phyloP scores from a whole-genome alignment of 768 basidiomycete genomes.

The Suillus weaverae region DNA sequence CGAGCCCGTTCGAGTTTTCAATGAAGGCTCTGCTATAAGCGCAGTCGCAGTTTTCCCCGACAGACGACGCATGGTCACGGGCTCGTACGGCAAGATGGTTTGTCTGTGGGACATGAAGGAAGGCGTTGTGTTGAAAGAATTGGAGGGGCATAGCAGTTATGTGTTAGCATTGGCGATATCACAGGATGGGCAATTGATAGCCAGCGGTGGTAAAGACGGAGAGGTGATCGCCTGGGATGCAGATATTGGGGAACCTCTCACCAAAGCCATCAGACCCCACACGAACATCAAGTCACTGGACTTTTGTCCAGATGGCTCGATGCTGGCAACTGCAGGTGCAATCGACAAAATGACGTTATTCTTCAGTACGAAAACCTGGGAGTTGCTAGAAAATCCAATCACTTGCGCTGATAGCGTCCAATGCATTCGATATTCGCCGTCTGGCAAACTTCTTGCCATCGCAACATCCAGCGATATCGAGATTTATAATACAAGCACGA shows the following conservation, averaged over 20 bases:
- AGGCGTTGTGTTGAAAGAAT: not conserved
- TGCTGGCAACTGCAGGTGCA: not conserved
- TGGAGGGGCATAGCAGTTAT: not conserved
- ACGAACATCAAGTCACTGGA: not conserved
- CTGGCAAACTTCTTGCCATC: not conserved
- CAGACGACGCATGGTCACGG: not conserved
- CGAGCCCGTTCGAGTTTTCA: not conserved
- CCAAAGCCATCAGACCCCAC: not conserved
- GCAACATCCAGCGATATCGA: not conserved
- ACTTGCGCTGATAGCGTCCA: fast-evolving
- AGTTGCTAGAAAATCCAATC: not conserved
- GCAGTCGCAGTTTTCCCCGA: not conserved
- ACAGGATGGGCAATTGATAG: not conserved
- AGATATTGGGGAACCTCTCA: not conserved
- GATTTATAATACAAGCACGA: not conserved
- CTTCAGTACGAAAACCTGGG: not conserved
- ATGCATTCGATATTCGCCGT: not conserved
- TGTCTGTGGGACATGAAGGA: not conserved
- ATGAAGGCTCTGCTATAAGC: fast-evolving
- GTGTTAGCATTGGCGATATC: not conserved
- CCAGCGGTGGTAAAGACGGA: not conserved
- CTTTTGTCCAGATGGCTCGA: not conserved
- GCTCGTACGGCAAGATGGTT: not conserved
- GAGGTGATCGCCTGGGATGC: not conserved
- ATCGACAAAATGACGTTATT: not conserved